These are phyloP conservation scores for Sphagnum contortum DNA, from an alignment of 225 moss, liverwort and hornwort species.

Conservation along the genomic window DNA sequence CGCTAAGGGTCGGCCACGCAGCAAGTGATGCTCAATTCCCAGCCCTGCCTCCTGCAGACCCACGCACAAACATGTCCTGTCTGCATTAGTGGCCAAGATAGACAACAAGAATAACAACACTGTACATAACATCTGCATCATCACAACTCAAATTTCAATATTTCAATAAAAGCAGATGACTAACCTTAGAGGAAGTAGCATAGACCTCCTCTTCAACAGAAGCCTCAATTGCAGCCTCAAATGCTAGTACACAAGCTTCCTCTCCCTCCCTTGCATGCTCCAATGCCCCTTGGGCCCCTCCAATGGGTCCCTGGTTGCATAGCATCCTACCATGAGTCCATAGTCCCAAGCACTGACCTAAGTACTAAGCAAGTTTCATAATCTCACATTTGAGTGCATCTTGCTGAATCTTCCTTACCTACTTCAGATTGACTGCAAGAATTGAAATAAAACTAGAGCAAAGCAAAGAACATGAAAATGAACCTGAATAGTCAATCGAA, in stretches of 20 bases:
- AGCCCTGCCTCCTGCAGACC: constrained; percentile 43
- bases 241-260: constrained; percentile 43
- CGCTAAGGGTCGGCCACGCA: constrained; percentile 72
- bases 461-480: too few relatives aligned
- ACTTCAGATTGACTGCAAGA: too few relatives aligned
- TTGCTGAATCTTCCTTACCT: too few relatives aligned
- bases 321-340: constrained; percentile 4
- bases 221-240: constrained; percentile 57
- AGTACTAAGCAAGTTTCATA: too few relatives aligned
- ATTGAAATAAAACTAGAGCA: too few relatives aligned
- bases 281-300: constrained; percentile 26
- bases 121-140: too few relatives aligned
- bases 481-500: constrained; percentile 69
- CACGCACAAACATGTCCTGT: background rate
- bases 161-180: background rate
- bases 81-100: too few relatives aligned
- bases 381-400: too few relatives aligned
- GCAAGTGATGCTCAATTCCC: constrained; percentile 71
- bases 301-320: constrained; percentile 47
- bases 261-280: constrained; percentile 24
- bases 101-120: background rate
- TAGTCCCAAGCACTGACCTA: too few relatives aligned
- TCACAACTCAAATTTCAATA: too few relatives aligned
- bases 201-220: constrained; percentile 61
- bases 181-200: constrained; percentile 58